These are phyloP conservation scores for Penicillium sp. DNA, from an alignment of 2,329 filamentous ascomycete species.

Conservation along the genomic window DNA sequence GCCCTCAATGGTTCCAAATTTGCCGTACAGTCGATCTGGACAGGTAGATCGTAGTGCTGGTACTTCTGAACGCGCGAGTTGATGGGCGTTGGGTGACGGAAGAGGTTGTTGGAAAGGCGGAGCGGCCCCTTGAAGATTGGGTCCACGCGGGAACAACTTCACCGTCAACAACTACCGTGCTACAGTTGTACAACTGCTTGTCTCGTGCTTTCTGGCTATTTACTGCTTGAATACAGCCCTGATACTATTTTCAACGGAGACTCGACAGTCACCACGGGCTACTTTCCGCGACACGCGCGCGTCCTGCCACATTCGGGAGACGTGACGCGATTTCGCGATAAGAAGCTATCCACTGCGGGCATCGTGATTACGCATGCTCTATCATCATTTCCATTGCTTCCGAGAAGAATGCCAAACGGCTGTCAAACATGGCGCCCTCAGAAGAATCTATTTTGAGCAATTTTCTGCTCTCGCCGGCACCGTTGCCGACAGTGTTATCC, in stretches of 20 bases:
- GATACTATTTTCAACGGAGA: background rate
- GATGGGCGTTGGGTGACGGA: background rate
- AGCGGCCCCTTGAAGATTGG: constrained; percentile 14
- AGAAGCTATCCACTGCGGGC: background rate
- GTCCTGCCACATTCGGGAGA: background rate
- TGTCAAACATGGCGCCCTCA: constrained; percentile 63
- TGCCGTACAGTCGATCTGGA: background rate
- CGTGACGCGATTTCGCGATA: background rate
- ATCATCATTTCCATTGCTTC: background rate
- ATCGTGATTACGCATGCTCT: background rate
- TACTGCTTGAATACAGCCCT: background rate
- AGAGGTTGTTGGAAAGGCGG: constrained; percentile 8
- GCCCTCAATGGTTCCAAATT: background rate
- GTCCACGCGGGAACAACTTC: constrained; percentile 10
- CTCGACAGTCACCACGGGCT: background rate
- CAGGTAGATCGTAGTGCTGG: background rate
- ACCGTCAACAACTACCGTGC: background rate
- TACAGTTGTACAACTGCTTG: background rate
- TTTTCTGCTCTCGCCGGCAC: constrained; percentile 74
- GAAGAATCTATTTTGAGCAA: constrained; percentile 73
- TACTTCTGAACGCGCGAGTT: background rate
- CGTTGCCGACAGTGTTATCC: constrained; percentile 70
- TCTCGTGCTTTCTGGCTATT: background rate
- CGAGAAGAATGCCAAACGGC: background rate
- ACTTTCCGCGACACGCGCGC: background rate